Conservation (phyloP, 768 basidiomycete species). For the Termitomyces sp. region DNA sequence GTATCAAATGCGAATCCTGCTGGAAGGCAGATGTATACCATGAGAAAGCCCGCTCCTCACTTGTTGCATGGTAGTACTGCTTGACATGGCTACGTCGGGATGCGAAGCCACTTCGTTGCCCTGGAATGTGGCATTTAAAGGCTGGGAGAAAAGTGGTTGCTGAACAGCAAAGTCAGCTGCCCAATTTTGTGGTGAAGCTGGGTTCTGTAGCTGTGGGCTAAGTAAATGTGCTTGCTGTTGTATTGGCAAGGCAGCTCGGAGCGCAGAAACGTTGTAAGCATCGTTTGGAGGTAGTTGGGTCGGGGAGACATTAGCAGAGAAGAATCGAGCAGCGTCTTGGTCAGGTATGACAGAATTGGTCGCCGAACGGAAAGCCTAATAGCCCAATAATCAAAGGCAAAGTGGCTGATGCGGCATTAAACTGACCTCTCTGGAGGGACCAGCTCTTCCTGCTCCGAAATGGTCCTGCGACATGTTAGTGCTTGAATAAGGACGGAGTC, state of each 20-base stretch:
- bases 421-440: conserved; percentile 62
- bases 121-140: conserved; percentile 4
- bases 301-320: conserved; percentile 38
- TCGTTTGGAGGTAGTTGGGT: conserved; percentile 35
- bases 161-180: conserved; percentile 58
- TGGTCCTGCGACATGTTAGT: conserved; percentile 53
- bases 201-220: conserved; percentile 24
- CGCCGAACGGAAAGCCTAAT: conserved; percentile 64
- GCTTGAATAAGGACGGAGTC: conserved; percentile 9
- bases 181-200: conserved; percentile 45
- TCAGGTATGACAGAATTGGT: conserved; percentile 39
- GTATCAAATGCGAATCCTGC: background rate
- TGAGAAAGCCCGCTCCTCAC: conserved; percentile 14
- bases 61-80: background rate
- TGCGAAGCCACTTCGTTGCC: conserved; percentile 3
- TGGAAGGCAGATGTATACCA: conserved; percentile 15
- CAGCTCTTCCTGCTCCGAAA: conserved; percentile 58
- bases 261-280: conserved; percentile 59
- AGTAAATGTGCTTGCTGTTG: conserved; percentile 20
- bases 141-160: conserved; percentile 22
- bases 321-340: conserved; percentile 73
- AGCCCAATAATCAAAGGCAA: background rate
- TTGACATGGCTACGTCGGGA: background rate
- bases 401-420: too few species aligned
- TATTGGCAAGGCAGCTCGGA: conserved; percentile 48